These are phyloP conservation scores for Rhodotorula sp. DNA, from an alignment of 1,284 basidiomycete species.

Conservation along the genomic window DNA sequence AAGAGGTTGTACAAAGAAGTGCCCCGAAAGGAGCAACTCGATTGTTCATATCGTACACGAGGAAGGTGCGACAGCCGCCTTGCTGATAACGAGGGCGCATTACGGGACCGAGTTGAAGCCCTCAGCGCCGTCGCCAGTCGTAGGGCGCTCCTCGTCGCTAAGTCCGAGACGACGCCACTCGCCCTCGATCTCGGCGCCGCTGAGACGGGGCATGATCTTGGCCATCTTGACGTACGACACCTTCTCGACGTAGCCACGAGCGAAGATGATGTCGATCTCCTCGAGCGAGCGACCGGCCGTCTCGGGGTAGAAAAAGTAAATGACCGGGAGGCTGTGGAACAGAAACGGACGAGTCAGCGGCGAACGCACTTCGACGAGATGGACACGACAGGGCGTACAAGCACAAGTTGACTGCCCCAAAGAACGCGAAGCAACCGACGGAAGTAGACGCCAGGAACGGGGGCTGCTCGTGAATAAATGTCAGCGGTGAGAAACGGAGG, in stretches of 20 bases:
- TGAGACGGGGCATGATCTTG: conserved; percentile 39
- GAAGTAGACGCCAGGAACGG: background rate
- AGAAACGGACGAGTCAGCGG: background rate
- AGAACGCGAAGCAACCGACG: conserved; percentile 25
- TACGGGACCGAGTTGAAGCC: background rate
- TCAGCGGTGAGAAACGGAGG: conserved; percentile 1
- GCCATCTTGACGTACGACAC: conserved; percentile 40
- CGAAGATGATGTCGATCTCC: conserved; percentile 46
- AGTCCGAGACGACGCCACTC: conserved; percentile 39
- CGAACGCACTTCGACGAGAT: background rate
- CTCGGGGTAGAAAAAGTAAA: conserved; percentile 40
- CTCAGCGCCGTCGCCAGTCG: background rate
- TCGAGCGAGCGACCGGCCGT: conserved; percentile 42
- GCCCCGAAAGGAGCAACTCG: background rate
- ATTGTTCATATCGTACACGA: background rate
- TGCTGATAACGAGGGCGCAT: background rate
- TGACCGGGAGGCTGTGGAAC: conserved; percentile 26
- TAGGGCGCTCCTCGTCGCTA: conserved; percentile 9
- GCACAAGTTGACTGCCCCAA: conserved; percentile 37
- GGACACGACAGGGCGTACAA: conserved; percentile 6
- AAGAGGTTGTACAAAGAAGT: background rate
- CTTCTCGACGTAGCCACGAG: conserved; percentile 42
- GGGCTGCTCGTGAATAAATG: background rate
- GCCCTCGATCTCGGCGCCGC: conserved; percentile 34
- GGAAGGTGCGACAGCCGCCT: background rate